Evolutionary conservation across 257 asterid species (phyloP).

Genomic region (Rubia yunnanensis): DNA sequence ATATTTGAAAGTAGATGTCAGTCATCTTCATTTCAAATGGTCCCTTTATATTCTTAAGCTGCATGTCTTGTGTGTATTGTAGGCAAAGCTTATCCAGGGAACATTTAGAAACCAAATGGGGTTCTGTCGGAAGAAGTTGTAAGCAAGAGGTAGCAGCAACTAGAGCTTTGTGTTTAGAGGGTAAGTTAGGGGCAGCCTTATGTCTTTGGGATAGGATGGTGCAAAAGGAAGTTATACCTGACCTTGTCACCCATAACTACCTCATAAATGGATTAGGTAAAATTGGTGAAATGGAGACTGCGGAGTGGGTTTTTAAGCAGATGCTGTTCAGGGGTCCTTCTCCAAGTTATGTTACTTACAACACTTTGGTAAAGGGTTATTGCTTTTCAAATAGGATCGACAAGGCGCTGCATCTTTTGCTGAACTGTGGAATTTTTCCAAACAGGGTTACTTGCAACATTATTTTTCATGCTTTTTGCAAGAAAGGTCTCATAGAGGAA

Average conservation of each 20-base stretch:
- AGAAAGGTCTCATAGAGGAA: slow-evolving; percentile 47
- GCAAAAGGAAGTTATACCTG: slow-evolving; percentile 43
- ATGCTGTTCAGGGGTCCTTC: slow-evolving; percentile 60
- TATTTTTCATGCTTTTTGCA: slow-evolving; percentile 68
- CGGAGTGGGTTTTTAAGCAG: slow-evolving; percentile 54
- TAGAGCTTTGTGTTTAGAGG: slow-evolving; percentile 61
- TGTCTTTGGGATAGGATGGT: slow-evolving; percentile 48
- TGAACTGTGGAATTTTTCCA: slow-evolving; percentile 43
- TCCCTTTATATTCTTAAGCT: background rate
- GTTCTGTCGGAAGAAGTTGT: slow-evolving; percentile 19
- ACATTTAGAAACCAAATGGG: slow-evolving; percentile 18
- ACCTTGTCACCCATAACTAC: slow-evolving; percentile 59
- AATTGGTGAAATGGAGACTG: slow-evolving; percentile 50
- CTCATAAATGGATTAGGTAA: slow-evolving; percentile 68
- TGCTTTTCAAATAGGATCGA: slow-evolving; percentile 46
- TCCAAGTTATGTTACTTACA: slow-evolving; percentile 75
- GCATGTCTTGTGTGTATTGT: background rate
- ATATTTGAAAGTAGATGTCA: background rate
- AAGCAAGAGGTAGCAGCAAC: slow-evolving; percentile 25
- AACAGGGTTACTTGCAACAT: slow-evolving; percentile 71
- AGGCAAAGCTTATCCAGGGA: slow-evolving; percentile 27
- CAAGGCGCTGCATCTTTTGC: slow-evolving; percentile 60
- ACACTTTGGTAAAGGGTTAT: slow-evolving; percentile 71
- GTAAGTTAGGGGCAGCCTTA: slow-evolving; percentile 51
- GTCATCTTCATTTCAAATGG: background rate